These are phyloP conservation scores for Calonectria crousiana DNA, from an alignment of 2,329 filamentous ascomycete species.

Conservation along the genomic window DNA sequence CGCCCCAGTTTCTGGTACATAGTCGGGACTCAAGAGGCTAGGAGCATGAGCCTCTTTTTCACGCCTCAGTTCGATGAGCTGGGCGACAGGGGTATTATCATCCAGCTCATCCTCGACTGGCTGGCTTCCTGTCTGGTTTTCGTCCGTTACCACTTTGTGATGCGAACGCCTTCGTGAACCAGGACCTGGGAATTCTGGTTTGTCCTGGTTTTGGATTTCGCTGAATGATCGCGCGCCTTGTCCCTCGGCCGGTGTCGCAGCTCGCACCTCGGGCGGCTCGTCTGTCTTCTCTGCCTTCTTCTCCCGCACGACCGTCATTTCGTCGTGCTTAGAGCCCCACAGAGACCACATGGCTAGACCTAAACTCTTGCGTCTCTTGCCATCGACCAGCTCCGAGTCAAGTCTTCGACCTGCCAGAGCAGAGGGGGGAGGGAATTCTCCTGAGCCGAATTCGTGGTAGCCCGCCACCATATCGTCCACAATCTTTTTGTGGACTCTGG, in stretches of 20 bases:
- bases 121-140: slow-evolving; percentile 58
- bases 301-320: slow-evolving; percentile 75
- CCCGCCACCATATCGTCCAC: slow-evolving; percentile 79
- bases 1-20: slow-evolving; percentile 61
- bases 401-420: slow-evolving; percentile 80
- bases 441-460: slow-evolving; percentile 76
- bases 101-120: slow-evolving; percentile 34
- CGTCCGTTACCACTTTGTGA: slow-evolving; percentile 62
- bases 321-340: slow-evolving; percentile 92
- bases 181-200: slow-evolving; percentile 35
- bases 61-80: slow-evolving; percentile 57
- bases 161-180: slow-evolving; percentile 56
- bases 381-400: slow-evolving; percentile 54
- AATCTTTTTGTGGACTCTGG: slow-evolving; percentile 78
- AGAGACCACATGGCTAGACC: slow-evolving; percentile 86
- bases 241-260: slow-evolving; percentile 55
- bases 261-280: slow-evolving; percentile 46
- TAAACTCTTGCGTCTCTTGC: slow-evolving; percentile 75
- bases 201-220: slow-evolving; percentile 56
- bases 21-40: slow-evolving; percentile 58
- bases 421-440: slow-evolving; percentile 85
- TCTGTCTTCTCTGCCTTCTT: slow-evolving; percentile 65
- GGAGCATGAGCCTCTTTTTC: slow-evolving; percentile 54
- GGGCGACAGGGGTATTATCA: slow-evolving; percentile 57
- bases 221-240: slow-evolving; percentile 56